A percentile compares a stretch with the other conserved stretches of the same genome.
These are phyloP conservation scores for Dactylellina drechsleri DNA, from an alignment of 2,329 filamentous ascomycete species.

Conservation along the genomic window DNA sequence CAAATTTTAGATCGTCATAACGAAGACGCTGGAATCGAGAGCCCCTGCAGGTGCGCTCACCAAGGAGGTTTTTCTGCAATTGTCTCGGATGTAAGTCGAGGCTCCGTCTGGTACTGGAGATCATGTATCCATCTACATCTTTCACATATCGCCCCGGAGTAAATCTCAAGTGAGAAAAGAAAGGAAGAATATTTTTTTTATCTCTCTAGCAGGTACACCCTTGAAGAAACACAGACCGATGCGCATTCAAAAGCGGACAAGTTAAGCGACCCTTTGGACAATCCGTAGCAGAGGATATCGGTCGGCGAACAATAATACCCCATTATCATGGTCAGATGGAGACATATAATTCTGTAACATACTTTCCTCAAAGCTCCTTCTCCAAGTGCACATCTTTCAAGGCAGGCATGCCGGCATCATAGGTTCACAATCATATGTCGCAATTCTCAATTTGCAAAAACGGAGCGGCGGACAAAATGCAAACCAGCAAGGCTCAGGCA, in stretches of 20 bases:
- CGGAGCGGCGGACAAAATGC: conserved; percentile 31
- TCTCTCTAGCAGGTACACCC: conserved; percentile 44
- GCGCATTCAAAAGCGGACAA: conserved; percentile 45
- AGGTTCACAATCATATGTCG: conserved; percentile 43
- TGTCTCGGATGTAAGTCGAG: conserved; percentile 53
- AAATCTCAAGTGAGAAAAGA: conserved; percentile 8
- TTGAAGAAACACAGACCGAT: conserved; percentile 50
- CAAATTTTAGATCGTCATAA: conserved; percentile 27
- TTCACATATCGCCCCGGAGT: conserved; percentile 6
- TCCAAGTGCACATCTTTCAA: conserved; percentile 37
- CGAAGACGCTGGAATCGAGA: conserved; percentile 29
- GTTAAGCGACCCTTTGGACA: conserved; percentile 43
- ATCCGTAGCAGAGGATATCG: conserved; percentile 14
- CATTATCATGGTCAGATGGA: conserved; percentile 44
- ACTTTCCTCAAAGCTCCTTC: conserved; percentile 36
- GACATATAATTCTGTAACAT: not conserved
- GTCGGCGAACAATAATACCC: conserved; percentile 46
- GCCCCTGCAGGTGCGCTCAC: conserved; percentile 55
- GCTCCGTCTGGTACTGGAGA: conserved; percentile 22
- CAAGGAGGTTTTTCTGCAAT: conserved; percentile 15
- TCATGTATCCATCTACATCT: conserved; percentile 29
- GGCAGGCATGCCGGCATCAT: conserved; percentile 22
- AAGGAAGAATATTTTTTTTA: conserved; percentile 23
- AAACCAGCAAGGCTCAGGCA: conserved; percentile 21
- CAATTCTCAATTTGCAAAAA: conserved; percentile 23